Conservation (phyloP, 345 rosid species). For the Citrus trifoliata region DNA sequence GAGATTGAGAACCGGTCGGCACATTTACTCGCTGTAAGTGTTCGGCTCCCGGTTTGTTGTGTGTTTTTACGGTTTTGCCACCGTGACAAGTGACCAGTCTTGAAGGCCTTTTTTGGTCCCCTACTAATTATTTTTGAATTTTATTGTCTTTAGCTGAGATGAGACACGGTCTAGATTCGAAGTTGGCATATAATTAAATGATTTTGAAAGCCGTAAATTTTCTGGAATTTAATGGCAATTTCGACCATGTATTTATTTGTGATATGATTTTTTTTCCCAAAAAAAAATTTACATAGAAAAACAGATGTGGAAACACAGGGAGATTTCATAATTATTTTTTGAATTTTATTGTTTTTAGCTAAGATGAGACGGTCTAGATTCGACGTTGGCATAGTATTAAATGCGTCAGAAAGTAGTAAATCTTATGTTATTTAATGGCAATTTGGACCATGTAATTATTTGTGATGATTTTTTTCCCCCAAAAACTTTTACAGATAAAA, state of each 20-base stretch:
- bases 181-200: background rate
- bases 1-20: slow-evolving; percentile 98
- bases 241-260: background rate
- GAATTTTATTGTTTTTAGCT: slow-evolving; percentile 19
- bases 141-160: slow-evolving; percentile 23
- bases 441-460: background rate
- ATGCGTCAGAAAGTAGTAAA: background rate
- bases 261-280: background rate
- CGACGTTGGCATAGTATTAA: slow-evolving; percentile 3
- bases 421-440: slow-evolving; percentile 5
- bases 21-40: slow-evolving; percentile 79
- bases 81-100: slow-evolving; percentile 28
- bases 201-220: background rate
- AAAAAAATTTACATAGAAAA: slow-evolving; percentile 53
- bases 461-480: background rate
- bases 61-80: slow-evolving; percentile 39
- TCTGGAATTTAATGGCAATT: background rate
- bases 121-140: slow-evolving; percentile 18
- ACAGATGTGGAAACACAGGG: slow-evolving; percentile 95
- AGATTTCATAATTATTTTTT: slow-evolving; percentile 49
- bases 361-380: slow-evolving; percentile 37
- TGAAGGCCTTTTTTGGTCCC: slow-evolving; percentile 24
- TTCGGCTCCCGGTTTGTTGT: slow-evolving; percentile 5
- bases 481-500: slow-evolving; percentile 55
- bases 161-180: slow-evolving; percentile 36